Evolutionary conservation across 345 rosid species (phyloP), one percentile per base, ranked within the genome.

Genomic region (Balakata baccata): DNA sequence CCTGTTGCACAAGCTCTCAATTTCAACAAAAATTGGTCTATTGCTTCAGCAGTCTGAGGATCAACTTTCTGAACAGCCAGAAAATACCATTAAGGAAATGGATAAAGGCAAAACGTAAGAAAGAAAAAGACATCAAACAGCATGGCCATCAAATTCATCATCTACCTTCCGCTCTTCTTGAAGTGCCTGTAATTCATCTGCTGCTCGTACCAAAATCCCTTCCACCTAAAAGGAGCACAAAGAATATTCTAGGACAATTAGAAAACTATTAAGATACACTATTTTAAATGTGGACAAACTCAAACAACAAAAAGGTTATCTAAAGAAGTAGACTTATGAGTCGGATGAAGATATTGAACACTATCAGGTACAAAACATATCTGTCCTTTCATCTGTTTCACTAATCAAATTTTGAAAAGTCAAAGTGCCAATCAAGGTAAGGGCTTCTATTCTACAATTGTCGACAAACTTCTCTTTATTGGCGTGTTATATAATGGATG

Each of bases 101-200:
- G 9, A 8, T 50, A 50, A n/a, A 25, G n/a, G 46, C 57, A 66
- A 47, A 22, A 0, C 22, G n/a, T 52, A 60, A 59, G 50, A 60
- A 45, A 58, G 66, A n/a, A 9, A n/a, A 9, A 37, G 22, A 38
- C 49, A 50, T 37, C 16, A 14, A 23, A 51, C 14, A 3, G 62
- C 73, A 61, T 6, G 11, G 10, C 67, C 23, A 71, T 53, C 54
- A 73, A 68, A 56, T 17, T 71, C 57, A 53, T 51, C 52, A 53
- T 23, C 39, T 66, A 92, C 98, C 96, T 76, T 92, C 80, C 98
- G 95, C 70, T 94, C 97, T 77, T 87, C 90, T 83, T 94, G 98
- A 76, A 94, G 97, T 64, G 92, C 98, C 78, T 86, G 78, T 47
- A 94, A 83, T 84, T 86, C 97, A 87, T 94, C 90, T 0, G 83